phyloP scores from a whole-genome alignment of 208 protist genomes.

The Kentomonas sorsogonicus region DNA sequence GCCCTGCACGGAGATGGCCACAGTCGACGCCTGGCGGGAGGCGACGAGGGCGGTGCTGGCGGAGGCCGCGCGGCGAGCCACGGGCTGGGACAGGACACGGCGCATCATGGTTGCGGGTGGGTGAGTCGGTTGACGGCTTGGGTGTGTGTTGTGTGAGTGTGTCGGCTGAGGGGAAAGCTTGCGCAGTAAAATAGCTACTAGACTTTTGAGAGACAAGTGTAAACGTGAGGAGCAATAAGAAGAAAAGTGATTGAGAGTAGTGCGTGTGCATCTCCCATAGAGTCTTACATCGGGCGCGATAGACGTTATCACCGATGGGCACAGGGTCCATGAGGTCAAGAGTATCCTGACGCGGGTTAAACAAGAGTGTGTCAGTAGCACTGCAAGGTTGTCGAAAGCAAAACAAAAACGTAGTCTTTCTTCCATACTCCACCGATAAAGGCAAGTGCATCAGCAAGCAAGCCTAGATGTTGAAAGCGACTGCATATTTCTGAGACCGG shows the following conservation, averaged over 20 bases:
- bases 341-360: background rate
- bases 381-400: slow-evolving; percentile 8
- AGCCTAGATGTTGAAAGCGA: too few relatives aligned
- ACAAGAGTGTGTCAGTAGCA: background rate
- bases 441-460: too few relatives aligned
- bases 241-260: background rate
- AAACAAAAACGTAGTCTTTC: too few relatives aligned
- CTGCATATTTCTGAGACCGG: too few relatives aligned
- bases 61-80: slow-evolving; percentile 21
- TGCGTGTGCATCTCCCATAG: background rate
- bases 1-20: slow-evolving; percentile 68
- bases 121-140: background rate
- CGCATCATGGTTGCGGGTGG: slow-evolving; percentile 42
- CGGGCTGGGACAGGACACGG: slow-evolving; percentile 30
- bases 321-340: too few relatives aligned
- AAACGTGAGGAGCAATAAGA: background rate
- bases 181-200: background rate
- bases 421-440: too few relatives aligned
- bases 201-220: background rate
- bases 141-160: background rate
- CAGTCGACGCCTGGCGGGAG: slow-evolving; percentile 45
- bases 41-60: slow-evolving; percentile 29
- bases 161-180: background rate
- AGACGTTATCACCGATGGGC: too few relatives aligned
- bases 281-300: background rate